phyloP scores from a whole-genome alignment of 179 eudicot genomes.

The Actinidia chinensis region DNA sequence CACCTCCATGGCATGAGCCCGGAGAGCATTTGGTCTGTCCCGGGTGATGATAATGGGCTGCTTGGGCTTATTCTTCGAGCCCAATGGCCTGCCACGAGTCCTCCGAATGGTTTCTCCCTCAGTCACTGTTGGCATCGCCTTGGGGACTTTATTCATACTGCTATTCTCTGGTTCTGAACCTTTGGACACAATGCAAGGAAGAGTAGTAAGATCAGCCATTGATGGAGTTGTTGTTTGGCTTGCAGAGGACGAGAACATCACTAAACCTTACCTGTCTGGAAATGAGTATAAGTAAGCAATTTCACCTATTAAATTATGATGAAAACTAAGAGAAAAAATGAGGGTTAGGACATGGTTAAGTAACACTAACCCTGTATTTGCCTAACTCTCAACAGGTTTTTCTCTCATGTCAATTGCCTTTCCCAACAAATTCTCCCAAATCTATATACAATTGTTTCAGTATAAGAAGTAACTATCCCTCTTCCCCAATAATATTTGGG shows the following conservation, averaged over 20 bases:
- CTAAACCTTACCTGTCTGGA: background rate
- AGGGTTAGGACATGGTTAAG: conserved; percentile 33
- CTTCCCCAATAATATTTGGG: background rate
- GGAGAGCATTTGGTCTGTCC: conserved; percentile 23
- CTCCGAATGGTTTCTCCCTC: conserved; percentile 15
- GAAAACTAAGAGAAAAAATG: conserved; percentile 15
- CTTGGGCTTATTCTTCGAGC: conserved; percentile 32
- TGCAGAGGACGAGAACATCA: background rate
- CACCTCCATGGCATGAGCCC: conserved; percentile 33
- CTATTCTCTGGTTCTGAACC: background rate
- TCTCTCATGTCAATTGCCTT: conserved; percentile 39
- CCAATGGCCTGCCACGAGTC: conserved; percentile 30
- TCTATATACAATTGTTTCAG: background rate
- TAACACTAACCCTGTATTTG: conserved; percentile 14
- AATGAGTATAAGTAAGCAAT: conserved; percentile 13
- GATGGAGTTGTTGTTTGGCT: background rate
- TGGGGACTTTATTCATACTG: background rate
- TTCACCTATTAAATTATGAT: conserved; percentile 7
- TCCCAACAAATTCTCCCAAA: conserved; percentile 24
- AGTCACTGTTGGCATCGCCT: background rate
- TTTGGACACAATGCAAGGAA: background rate
- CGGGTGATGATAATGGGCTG: conserved; percentile 32
- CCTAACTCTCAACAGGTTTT: conserved; percentile 32
- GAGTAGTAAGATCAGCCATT: conserved; percentile 14
- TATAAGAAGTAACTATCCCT: background rate